Percentiles rank a stretch among this genome's conserved stretches.
Conservation (phyloP, 345 rosid genomes). For the Cardamine occulta region DNA sequence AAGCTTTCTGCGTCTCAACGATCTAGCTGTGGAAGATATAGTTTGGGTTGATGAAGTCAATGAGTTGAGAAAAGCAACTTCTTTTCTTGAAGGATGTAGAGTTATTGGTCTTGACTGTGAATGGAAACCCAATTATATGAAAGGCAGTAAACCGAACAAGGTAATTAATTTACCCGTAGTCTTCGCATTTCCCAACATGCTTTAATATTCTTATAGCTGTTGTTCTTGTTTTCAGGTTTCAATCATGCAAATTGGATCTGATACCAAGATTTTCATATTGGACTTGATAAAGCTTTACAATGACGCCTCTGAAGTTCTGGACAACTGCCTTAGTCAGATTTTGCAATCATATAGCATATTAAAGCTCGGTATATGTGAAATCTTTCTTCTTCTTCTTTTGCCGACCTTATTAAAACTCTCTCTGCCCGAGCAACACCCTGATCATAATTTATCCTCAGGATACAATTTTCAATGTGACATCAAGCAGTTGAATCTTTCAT, state of each 20-base stretch:
- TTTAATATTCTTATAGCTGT: constrained; percentile 1
- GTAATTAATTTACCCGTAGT: constrained; percentile 44
- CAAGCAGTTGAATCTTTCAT: constrained; percentile 66
- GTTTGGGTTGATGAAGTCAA: constrained; percentile 80
- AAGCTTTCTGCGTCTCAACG: constrained; percentile 65
- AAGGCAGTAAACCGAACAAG: constrained; percentile 78
- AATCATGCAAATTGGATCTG: constrained; percentile 88
- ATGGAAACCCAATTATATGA: constrained; percentile 90
- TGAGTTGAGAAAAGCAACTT: constrained; percentile 58
- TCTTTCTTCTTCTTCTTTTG: constrained; percentile 14
- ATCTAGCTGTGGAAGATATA: constrained; percentile 64
- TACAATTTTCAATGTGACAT: constrained; percentile 85
- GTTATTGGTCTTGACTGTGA: constrained; percentile 91
- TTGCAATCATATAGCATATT: constrained; percentile 69
- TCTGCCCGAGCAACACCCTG: constrained; percentile 6
- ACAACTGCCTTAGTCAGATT: constrained; percentile 73
- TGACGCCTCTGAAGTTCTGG: constrained; percentile 65
- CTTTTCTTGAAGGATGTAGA: constrained; percentile 67
- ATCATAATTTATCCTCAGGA: constrained; percentile 53
- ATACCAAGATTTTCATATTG: constrained; percentile 69
- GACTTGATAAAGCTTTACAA: constrained; percentile 82
- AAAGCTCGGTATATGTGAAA: constrained; percentile 74
- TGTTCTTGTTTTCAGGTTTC: constrained; percentile 70
- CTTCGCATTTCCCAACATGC: constrained; percentile 13
- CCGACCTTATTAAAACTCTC: neutral